These are phyloP conservation scores for Davidsoniella virescens DNA, from an alignment of 2,329 filamentous ascomycete species.

Conservation along the genomic window DNA sequence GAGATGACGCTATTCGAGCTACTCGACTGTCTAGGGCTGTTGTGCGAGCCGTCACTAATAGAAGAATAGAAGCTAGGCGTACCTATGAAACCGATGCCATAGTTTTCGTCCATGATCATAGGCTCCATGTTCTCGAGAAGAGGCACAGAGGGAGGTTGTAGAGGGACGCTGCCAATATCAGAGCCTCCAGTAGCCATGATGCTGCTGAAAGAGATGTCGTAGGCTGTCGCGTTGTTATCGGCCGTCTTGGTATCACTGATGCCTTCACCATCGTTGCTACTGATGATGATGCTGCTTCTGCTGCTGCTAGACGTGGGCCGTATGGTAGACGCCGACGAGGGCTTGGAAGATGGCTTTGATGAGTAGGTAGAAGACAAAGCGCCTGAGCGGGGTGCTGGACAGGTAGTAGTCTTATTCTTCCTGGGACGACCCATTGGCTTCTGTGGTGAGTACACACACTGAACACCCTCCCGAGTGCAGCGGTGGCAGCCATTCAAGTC, in stretches of 20 bases:
- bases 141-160: too few relatives aligned
- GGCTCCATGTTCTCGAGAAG: too few relatives aligned
- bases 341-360: not conserved
- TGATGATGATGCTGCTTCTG: not conserved
- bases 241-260: not conserved
- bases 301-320: not conserved
- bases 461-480: conserved; percentile 39
- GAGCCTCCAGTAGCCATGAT: not conserved
- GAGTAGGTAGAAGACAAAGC: not conserved
- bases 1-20: too few relatives aligned
- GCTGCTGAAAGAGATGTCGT: not conserved
- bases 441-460: conserved; percentile 46
- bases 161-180: too few relatives aligned
- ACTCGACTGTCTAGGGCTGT: too few relatives aligned
- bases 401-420: conserved; percentile 22
- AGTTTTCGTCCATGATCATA: too few relatives aligned
- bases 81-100: too few relatives aligned
- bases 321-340: not conserved
- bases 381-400: not conserved
- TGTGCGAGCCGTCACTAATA: too few relatives aligned
- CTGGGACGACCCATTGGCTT: conserved; percentile 51
- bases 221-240: too few relatives aligned
- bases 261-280: not conserved
- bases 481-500: conserved; percentile 42
- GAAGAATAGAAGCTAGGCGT: too few relatives aligned